Conservation (phyloP, 1,284 basidiomycete genomes). For the Trichosporon sp. region DNA sequence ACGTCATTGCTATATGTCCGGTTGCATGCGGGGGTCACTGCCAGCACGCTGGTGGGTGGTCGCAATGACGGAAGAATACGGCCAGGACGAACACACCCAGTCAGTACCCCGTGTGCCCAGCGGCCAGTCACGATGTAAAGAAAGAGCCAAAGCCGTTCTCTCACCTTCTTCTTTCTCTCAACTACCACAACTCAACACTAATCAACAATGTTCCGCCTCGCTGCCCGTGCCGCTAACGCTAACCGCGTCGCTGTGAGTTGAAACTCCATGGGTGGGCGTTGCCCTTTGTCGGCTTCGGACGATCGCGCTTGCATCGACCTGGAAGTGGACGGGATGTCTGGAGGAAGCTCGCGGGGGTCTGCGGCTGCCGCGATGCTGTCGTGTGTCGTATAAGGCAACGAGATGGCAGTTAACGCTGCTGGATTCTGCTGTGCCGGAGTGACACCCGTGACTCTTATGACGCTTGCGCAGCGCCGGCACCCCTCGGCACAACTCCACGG, state of each 20-base stretch:
- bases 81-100: background rate
- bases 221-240: conserved; percentile 32
- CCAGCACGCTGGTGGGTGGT: too few relatives aligned
- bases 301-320: too few relatives aligned
- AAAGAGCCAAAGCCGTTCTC: background rate
- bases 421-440: background rate
- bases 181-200: conserved; percentile 1
- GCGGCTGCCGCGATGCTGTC: too few relatives aligned
- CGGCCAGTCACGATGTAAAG: background rate
- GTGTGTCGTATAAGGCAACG: too few relatives aligned
- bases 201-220: conserved; percentile 32
- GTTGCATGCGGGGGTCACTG: background rate
- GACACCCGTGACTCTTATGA: background rate
- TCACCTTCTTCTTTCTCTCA: conserved; percentile 5
- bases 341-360: too few relatives aligned
- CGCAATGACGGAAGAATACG: conserved; percentile 10
- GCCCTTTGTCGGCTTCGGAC: background rate
- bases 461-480: background rate
- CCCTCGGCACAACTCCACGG: background rate
- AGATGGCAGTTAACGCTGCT: too few relatives aligned
- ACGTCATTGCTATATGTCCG: conserved; percentile 20
- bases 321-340: too few relatives aligned
- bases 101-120: too few relatives aligned
- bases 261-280: too few relatives aligned
- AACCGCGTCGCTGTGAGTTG: conserved; percentile 33